Evolutionary conservation across 345 rosid genomes (phyloP).

Genomic region (Boechera retrofracta): DNA sequence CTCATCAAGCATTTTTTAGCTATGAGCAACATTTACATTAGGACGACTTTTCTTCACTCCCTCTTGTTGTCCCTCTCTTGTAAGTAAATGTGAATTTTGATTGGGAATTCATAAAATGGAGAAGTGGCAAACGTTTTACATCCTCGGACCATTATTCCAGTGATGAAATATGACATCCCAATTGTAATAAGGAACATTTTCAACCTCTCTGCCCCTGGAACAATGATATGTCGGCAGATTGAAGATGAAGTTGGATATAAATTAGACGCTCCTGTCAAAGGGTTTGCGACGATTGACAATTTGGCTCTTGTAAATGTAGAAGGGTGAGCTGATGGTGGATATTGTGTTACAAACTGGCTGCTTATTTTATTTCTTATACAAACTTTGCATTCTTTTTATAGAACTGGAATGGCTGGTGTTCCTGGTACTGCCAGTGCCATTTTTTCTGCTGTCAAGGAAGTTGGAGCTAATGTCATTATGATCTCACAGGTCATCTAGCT

Average conservation of each 20-base stretch:
- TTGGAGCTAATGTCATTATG: conserved; percentile 97
- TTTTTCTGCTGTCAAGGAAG: conserved; percentile 94
- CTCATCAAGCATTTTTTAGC: neutral
- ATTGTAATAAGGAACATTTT: conserved; percentile 92
- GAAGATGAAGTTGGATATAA: conserved; percentile 61
- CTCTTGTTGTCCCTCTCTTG: neutral
- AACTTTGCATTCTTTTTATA: conserved; percentile 43
- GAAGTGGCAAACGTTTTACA: conserved; percentile 82
- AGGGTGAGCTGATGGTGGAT: conserved; percentile 61
- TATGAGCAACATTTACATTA: neutral
- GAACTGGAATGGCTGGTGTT: conserved; percentile 99
- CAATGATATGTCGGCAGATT: conserved; percentile 68
- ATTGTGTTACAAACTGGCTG: neutral
- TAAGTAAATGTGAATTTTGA: neutral
- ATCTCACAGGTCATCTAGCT: conserved; percentile 75
- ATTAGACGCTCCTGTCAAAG: conserved; percentile 73
- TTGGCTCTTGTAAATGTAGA: conserved; percentile 96
- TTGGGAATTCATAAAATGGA: neutral
- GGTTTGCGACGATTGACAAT: conserved; percentile 95
- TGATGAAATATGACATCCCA: conserved; percentile 90
- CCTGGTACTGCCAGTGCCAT: conserved; percentile 96
- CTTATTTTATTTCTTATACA: conserved; percentile 24
- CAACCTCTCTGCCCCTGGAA: conserved; percentile 90
- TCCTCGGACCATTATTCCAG: conserved; percentile 98
- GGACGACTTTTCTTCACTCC: neutral